Base-by-base conservation (phyloP, 352 stramenopile genomes). In the Elongisporangium undulatum region DNA sequence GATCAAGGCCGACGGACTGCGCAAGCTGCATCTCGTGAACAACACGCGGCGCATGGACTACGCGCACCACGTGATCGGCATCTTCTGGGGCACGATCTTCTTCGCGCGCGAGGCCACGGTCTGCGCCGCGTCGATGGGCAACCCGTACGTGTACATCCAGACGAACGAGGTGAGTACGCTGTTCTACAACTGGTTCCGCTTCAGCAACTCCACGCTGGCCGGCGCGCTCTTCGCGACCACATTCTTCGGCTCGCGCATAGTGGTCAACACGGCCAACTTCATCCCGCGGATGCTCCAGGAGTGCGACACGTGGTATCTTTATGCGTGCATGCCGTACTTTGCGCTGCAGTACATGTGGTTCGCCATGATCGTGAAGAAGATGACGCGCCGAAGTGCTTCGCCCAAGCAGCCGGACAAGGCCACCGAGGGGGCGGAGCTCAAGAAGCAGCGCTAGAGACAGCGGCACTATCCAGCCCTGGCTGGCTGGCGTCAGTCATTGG, bases 161-260 rank as follows among this genome's bases (percentile, higher is more conserved):
- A 92, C 82, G 26, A 92, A 92, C 58, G 82, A 92, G 62, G 69
- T 92, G 57, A 90, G 80, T 64, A 92, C 82, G 56, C 67, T 68
- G 53, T 92, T 92, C 66, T 92, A 90, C 73, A 90, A 90, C 59
- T 92, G 82, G 82, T 90, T 79, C 56, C 75, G 82, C 39, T 73
- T 89, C 58, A 90, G 76, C 49, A 70, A 85, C 67, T 89, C 53
- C 67, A 69, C 54, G 3, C 34, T 81, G 21, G 82, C 82, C 0
- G 82, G 80, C 26, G 70, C 59, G 34, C 62, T 90, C 21, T 92
- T 92, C 58, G 74, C 62, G 34, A 55, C 57, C 49, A 75, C 72
- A 24, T 92, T 92, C 69, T 92, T 92, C 55, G 60, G 79, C 59
- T 87, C 78, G 49, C 78, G 82, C 26, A 79, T 92, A 50, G 66